phyloP scores from a whole-genome alignment of 2,329 filamentous ascomycete species.

The Sodiomyces alkalinus region DNA sequence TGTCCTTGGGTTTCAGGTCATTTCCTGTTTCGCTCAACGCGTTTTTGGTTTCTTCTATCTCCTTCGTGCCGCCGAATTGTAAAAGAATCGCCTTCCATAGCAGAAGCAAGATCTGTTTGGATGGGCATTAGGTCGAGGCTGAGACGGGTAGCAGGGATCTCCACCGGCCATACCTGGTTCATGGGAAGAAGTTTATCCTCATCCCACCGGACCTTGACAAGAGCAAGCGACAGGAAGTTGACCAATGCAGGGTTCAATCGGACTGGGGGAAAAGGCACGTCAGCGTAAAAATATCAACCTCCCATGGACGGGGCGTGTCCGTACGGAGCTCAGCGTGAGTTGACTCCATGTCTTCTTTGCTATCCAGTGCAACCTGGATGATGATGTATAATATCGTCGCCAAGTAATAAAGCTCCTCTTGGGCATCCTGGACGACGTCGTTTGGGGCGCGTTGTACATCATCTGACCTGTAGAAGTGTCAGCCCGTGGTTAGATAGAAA shows the following conservation, averaged over 20 bases:
- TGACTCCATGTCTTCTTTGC: slow-evolving; percentile 29
- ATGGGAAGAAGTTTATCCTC: slow-evolving; percentile 46
- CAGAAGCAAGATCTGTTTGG: slow-evolving; percentile 54
- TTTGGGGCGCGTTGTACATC: slow-evolving; percentile 24
- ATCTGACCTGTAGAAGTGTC: slow-evolving; percentile 25
- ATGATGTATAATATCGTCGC: slow-evolving; percentile 48
- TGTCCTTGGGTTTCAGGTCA: slow-evolving; percentile 51
- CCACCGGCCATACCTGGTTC: too few species aligned
- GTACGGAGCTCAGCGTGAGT: slow-evolving; percentile 35
- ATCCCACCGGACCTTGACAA: slow-evolving; percentile 58
- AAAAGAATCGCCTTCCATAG: slow-evolving; percentile 88
- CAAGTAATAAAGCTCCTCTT: slow-evolving; percentile 46
- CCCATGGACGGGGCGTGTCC: slow-evolving; percentile 16
- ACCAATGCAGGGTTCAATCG: slow-evolving; percentile 52
- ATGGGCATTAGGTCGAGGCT: too few species aligned
- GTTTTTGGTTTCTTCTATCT: slow-evolving; percentile 59
- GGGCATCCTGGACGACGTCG: slow-evolving; percentile 31
- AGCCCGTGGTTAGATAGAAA: slow-evolving; percentile 10
- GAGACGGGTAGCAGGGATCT: too few species aligned
- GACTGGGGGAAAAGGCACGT: slow-evolving; percentile 23
- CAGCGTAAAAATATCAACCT: too few species aligned
- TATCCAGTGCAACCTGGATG: slow-evolving; percentile 40
- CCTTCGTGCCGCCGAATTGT: slow-evolving; percentile 63
- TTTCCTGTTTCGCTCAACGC: slow-evolving; percentile 47
- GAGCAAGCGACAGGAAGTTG: slow-evolving; percentile 54